Evolutionary conservation across 2,329 filamentous ascomycete species (phyloP).

Genomic region (Graphilbum ipis-grandicollis): DNA sequence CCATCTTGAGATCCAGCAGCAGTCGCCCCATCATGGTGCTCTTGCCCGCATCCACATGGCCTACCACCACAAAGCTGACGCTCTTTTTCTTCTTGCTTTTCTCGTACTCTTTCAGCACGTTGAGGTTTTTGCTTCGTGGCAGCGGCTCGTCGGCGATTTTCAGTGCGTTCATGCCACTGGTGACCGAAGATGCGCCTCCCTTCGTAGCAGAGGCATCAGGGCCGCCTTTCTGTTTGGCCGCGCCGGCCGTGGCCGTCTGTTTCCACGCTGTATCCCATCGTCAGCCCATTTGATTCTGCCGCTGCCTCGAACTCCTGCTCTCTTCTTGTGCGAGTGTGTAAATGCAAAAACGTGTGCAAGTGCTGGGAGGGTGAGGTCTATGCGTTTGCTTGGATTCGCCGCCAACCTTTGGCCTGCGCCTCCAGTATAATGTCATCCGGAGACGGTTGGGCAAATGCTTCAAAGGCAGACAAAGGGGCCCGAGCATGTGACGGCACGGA

Average conservation of each 20-base stretch:
- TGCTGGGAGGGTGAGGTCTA: slow-evolving; percentile 18
- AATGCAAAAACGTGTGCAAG: too few relatives aligned
- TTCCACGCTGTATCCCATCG: not conserved
- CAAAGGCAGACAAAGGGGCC: slow-evolving; percentile 23
- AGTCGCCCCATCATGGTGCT: slow-evolving; percentile 96
- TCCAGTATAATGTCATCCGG: slow-evolving; percentile 79
- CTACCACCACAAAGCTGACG: slow-evolving; percentile 84
- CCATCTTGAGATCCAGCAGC: slow-evolving; percentile 70
- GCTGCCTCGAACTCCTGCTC: not conserved
- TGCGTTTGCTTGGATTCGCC: slow-evolving; percentile 32
- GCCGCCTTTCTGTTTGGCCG: slow-evolving; percentile 22
- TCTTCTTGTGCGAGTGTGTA: not conserved
- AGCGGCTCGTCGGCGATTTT: slow-evolving; percentile 33
- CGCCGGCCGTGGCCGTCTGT: not conserved
- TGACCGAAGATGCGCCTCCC: slow-evolving; percentile 9
- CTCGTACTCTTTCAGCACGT: slow-evolving; percentile 68
- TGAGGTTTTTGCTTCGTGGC: slow-evolving; percentile 59
- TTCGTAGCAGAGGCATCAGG: not conserved
- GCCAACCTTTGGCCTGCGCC: slow-evolving; percentile 81
- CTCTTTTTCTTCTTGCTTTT: slow-evolving; percentile 61
- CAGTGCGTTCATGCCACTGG: slow-evolving; percentile 20
- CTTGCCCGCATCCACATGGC: slow-evolving; percentile 94
- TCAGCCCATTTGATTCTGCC: slow-evolving; percentile 14
- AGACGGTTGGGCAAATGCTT: slow-evolving; percentile 67
- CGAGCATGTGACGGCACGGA: slow-evolving; percentile 33